Evolutionary conservation across 257 asterid species (phyloP).

Genomic region (Pogostemon cablin): DNA sequence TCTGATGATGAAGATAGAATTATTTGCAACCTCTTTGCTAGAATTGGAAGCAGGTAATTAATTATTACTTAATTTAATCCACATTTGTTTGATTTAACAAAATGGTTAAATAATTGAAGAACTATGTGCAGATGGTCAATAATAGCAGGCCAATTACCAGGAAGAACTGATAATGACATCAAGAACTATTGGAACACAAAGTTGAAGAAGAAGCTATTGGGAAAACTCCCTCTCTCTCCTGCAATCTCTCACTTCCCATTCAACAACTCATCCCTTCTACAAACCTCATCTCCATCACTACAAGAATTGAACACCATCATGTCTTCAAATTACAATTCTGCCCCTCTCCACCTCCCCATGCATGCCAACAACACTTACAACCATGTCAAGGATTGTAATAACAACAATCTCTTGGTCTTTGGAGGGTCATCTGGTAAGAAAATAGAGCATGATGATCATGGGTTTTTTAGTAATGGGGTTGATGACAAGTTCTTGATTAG

Average conservation of each 20-base stretch:
- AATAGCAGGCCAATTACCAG: constrained; percentile 88
- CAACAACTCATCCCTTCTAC: constrained; percentile 5
- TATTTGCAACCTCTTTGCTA: constrained; percentile 71
- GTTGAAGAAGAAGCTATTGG: constrained; percentile 66
- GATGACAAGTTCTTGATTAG: constrained; percentile 32
- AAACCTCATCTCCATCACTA: constrained; percentile 9
- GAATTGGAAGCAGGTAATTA: constrained; percentile 86
- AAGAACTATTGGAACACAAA: constrained; percentile 96
- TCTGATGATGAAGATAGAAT: constrained; percentile 77
- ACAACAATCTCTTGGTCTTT: constrained; percentile 29
- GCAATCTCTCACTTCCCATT: neutral
- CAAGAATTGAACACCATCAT: constrained; percentile 9
- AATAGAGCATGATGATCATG: neutral
- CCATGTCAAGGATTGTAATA: constrained; percentile 5
- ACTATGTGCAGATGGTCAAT: constrained; percentile 50
- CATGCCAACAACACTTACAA: constrained; percentile 15
- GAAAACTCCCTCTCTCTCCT: constrained; percentile 36
- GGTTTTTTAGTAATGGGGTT: constrained; percentile 38
- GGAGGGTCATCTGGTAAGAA: constrained; percentile 40
- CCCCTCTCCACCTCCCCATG: constrained; percentile 25
- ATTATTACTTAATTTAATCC: neutral
- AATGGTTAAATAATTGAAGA: too few relatives aligned
- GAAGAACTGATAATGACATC: constrained; percentile 88
- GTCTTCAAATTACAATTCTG: constrained; percentile 23
- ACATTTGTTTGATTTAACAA: too few relatives aligned